Conservation (phyloP, 768 basidiomycete genomes). For the Lentinula lateritia region DNA sequence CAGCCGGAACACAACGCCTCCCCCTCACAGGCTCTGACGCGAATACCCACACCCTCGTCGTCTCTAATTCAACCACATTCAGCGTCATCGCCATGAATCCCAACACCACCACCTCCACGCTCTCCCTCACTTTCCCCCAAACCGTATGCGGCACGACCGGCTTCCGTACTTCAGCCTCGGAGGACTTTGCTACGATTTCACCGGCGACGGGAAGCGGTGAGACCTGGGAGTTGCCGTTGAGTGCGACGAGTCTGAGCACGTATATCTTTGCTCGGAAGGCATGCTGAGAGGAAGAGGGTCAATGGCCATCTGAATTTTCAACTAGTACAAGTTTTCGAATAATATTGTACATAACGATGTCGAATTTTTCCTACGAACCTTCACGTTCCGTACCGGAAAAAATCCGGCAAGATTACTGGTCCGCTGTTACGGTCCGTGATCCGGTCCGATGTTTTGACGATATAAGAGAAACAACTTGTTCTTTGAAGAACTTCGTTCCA, state of each 20-base stretch:
- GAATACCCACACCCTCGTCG: constrained; percentile 25
- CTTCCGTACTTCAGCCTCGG: constrained; percentile 25
- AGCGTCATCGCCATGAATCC: constrained; percentile 31
- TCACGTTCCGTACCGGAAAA: not conserved
- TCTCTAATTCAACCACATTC: constrained; percentile 22
- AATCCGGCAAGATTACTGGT: not conserved
- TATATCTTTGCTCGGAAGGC: constrained; percentile 23
- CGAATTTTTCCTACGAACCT: no score
- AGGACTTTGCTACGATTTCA: constrained; percentile 27
- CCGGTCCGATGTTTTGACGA: not conserved
- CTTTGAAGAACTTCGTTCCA: not conserved
- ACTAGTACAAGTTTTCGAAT: no score
- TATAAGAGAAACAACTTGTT: not conserved
- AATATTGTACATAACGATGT: no score
- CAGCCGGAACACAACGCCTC: constrained; percentile 31
- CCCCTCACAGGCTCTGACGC: constrained; percentile 27
- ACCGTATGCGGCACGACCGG: constrained; percentile 22
- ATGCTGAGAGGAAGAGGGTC: constrained; percentile 13
- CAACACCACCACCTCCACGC: constrained; percentile 18
- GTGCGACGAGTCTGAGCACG: constrained; percentile 28
- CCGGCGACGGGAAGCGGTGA: constrained; percentile 19
- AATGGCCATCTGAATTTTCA: no score
- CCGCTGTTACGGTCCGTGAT: not conserved
- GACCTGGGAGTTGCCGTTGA: constrained; percentile 23
- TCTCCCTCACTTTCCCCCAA: constrained; percentile 29